Evolutionary conservation across 2,329 filamentous ascomycete species (phyloP), one percentile per base, ranked within the genome.

Genomic region (Neonectria punicea): DNA sequence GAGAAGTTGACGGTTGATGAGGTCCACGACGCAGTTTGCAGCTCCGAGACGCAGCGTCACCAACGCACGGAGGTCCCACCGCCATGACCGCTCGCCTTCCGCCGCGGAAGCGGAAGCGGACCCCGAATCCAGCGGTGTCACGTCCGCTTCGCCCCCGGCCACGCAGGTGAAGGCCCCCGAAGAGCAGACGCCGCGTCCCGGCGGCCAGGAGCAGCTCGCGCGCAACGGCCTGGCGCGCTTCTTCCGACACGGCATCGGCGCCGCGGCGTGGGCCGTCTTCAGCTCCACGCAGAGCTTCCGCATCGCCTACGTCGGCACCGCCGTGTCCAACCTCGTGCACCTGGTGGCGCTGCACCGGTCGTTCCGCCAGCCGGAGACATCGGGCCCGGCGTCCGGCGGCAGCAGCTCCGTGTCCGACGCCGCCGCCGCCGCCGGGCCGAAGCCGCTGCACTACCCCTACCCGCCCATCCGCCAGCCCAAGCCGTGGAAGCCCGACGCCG

Each of bases 261-360:
- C 70, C 28, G 71, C 67, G 1, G 72, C 70, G 2, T 74, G 69
- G 69, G 70, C 72, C 14, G 70, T 74, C 25, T 74, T 74, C 28
- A 64, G 67, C 2, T 66, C 68, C 3, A 70, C 70, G 1, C 66
- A 74, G 8, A 74, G 69, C 47, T 74, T 73, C 62, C 72, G 72
- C 6, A 74, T 74, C 2, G 72, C 72, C 1, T 74, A 74, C 10
- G 69, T 74, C 34, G 72, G 72, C 39, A 74, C 72, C 7, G 67
- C 70, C 10, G 72, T 74, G 1, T 74, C 72, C 1, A 74, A 74
- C 4, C 59, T 74, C 1, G 70, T 72, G 2, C 72, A 74, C 10
- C 53, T 74, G 0, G 72, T 74, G 0, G 70, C 74, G 16, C 43
- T 74, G 2, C 72, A 74, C 34, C 64, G 67, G 1, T 73, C 70